Conservation (phyloP, 768 basidiomycete genomes). For the Sarcodon sp. region DNA sequence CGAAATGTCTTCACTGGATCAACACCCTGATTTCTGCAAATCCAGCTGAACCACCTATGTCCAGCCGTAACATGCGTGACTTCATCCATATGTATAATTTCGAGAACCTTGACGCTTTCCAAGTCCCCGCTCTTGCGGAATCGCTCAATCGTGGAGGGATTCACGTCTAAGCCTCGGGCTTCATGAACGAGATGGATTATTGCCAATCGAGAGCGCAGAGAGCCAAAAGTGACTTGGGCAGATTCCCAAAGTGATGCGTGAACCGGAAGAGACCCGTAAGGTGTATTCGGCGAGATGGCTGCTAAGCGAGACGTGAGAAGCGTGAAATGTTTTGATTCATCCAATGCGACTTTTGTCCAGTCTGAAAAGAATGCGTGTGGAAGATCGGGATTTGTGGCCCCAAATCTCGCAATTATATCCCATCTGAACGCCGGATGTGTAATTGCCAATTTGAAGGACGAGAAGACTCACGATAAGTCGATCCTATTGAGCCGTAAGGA, state of each 20-base stretch:
- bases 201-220: constrained; percentile 58
- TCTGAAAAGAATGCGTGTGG: constrained; percentile 71
- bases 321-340: constrained; percentile 80
- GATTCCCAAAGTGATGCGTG: constrained; percentile 77
- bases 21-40: constrained; percentile 38
- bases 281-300: constrained; percentile 47
- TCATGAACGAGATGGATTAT: constrained; percentile 84
- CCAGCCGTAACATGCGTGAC: constrained; percentile 74
- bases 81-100: constrained; percentile 72
- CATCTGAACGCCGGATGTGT: constrained; percentile 30
- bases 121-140: constrained; percentile 53
- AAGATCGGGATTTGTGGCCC: constrained; percentile 39
- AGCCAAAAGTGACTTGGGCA: constrained; percentile 51
- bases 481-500: constrained; percentile 26
- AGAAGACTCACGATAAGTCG: constrained; percentile 49
- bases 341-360: constrained; percentile 75
- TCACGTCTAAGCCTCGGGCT: constrained; percentile 74
- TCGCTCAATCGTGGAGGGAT: constrained; percentile 66
- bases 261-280: constrained; percentile 59
- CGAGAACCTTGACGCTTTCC: constrained; percentile 55
- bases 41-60: constrained; percentile 76
- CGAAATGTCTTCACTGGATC: constrained; percentile 61
- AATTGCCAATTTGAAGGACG: neutral
- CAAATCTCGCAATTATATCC: constrained; percentile 78
- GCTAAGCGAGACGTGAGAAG: constrained; percentile 50